Conservation (phyloP, 306 rosid genomes). For the Quercus mongolica region DNA sequence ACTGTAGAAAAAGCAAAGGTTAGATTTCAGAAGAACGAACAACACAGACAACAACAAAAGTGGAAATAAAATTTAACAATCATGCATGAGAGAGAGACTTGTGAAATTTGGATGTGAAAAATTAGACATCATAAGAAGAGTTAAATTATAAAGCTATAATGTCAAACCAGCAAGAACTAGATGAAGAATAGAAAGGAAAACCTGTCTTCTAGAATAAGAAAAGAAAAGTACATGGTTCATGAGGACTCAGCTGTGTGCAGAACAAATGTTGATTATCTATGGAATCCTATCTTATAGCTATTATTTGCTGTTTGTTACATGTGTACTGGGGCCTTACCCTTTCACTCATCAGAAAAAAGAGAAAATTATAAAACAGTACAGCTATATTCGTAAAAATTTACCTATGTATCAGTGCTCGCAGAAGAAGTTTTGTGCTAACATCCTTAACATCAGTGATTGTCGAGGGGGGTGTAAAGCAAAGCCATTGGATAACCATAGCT, state of each 20-base stretch:
- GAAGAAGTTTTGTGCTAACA: conserved; percentile 68
- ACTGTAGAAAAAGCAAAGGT: conserved; percentile 38
- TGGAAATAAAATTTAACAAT: conserved; percentile 5
- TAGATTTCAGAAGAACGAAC: conserved; percentile 18
- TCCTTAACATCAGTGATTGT: conserved; percentile 70
- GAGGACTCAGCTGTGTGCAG: conserved; percentile 13
- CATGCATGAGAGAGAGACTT: conserved; percentile 1
- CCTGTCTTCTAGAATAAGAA: background rate
- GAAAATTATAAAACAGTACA: background rate
- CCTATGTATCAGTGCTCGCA: conserved; percentile 84
- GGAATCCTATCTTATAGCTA: background rate
- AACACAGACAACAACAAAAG: background rate
- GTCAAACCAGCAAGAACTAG: background rate
- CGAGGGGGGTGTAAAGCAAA: conserved; percentile 96
- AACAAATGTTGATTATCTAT: background rate
- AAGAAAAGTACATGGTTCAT: conserved; percentile 4
- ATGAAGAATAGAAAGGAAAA: background rate
- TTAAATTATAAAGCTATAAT: background rate
- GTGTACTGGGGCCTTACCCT: background rate
- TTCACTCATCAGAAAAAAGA: background rate
- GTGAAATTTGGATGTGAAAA: background rate
- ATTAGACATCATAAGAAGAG: background rate
- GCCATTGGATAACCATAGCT: conserved; percentile 96
- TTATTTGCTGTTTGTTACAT: background rate
- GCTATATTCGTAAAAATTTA: conserved; percentile 12